A percentile compares a stretch with the other conserved stretches of the same genome.
Conservation (phyloP, 129 eudicot genomes). For the Ambrosia artemisiifolia region DNA sequence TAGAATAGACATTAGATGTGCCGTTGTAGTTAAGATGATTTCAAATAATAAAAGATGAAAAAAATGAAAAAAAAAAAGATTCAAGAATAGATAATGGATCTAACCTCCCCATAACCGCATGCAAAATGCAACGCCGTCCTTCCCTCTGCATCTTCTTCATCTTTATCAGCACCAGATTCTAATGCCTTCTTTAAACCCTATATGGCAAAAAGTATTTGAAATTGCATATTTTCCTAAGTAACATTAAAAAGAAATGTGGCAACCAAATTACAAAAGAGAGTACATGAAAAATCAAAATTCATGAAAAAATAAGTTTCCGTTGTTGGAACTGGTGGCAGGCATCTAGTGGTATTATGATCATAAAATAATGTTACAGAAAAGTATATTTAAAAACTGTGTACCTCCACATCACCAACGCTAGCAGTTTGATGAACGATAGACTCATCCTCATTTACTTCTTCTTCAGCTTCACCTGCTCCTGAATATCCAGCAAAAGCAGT, state of each 20-base stretch:
- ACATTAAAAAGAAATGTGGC: background rate
- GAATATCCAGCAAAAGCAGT: constrained; percentile 57
- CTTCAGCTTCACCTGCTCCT: constrained; percentile 61
- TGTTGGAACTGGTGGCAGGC: too few relatives aligned
- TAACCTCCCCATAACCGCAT: constrained; percentile 98
- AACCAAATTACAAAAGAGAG: background rate
- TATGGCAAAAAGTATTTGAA: constrained; percentile 15
- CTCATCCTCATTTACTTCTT: constrained; percentile 58
- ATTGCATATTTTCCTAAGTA: background rate
- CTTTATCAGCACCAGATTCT: constrained; percentile 79
- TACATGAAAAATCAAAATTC: background rate
- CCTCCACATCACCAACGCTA: constrained; percentile 86
- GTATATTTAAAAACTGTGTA: constrained; percentile 13
- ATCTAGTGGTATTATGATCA: background rate
- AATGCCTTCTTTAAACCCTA: constrained; percentile 80
- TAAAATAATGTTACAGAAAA: background rate
- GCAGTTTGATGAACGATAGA: constrained; percentile 92
- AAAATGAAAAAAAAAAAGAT: too few relatives aligned
- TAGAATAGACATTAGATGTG: background rate
- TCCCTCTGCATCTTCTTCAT: constrained; percentile 96
- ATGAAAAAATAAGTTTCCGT: background rate
- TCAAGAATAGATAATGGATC: background rate
- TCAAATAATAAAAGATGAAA: too few relatives aligned
- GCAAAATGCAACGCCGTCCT: constrained; percentile 97
- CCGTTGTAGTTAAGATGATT: background rate